These are phyloP conservation scores for Aspergillus jensenii DNA, from an alignment of 2,329 filamentous ascomycete species.

Conservation along the genomic window DNA sequence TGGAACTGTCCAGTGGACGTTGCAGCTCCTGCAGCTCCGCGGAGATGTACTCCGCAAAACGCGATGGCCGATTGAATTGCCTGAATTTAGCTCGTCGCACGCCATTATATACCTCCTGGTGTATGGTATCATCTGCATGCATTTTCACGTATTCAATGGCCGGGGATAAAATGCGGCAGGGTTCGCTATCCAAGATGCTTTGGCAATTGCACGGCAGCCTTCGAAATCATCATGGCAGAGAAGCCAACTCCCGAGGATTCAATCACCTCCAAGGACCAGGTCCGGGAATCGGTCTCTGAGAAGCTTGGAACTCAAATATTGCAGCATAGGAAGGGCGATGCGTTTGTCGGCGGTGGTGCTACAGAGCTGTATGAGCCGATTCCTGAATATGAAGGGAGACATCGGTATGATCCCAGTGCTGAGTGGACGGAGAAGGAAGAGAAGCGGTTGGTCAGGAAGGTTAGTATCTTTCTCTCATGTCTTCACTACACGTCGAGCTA, in stretches of 20 bases:
- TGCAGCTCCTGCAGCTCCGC: background rate
- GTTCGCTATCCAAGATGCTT: background rate
- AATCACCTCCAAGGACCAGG: background rate
- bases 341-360: background rate
- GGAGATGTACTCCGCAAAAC: background rate
- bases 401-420: constrained; percentile 42
- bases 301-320: background rate
- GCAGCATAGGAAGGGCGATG: background rate
- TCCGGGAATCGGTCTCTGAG: background rate
- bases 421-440: constrained; percentile 41
- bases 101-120: background rate
- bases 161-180: background rate
- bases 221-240: background rate
- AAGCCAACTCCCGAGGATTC: background rate
- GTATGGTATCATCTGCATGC: background rate
- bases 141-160: background rate
- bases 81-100: background rate
- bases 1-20: background rate
- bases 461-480: background rate
- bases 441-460: constrained; percentile 31
- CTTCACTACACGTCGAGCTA: background rate
- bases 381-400: constrained; percentile 42
- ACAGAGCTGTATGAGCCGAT: constrained; percentile 17
- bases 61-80: background rate
- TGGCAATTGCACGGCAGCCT: background rate